These are phyloP conservation scores for Coprinellus aureogranulatus DNA, from an alignment of 768 basidiomycete genomes.

Conservation along the genomic window DNA sequence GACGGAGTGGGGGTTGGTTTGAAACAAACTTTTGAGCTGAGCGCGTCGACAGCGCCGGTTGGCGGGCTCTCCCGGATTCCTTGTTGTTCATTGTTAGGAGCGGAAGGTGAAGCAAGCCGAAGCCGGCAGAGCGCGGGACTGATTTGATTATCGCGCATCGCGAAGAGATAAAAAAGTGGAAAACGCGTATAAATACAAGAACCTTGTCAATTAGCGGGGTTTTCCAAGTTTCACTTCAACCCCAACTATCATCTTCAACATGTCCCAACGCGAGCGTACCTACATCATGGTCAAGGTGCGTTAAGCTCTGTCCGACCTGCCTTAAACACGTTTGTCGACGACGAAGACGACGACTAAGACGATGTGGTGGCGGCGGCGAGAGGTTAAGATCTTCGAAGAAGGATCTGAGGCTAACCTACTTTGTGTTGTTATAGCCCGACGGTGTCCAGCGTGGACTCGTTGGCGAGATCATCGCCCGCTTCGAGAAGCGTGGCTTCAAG, in stretches of 20 bases:
- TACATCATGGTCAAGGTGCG: conserved; percentile 99
- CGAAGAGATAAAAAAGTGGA: conserved; percentile 35
- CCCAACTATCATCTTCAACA: conserved; percentile 36
- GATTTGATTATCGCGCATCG: conserved; percentile 25
- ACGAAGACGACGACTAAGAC: too few relatives aligned
- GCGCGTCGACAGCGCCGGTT: conserved; percentile 5
- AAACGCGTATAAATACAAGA: conserved; percentile 18
- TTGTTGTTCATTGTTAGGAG: conserved; percentile 39
- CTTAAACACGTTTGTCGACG: conserved; percentile 18
- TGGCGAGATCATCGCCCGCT: conserved; percentile 92
- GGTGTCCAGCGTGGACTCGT: conserved; percentile 96
- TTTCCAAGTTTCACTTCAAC: too few relatives aligned
- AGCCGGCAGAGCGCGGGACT: conserved; percentile 24
- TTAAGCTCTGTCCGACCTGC: background rate
- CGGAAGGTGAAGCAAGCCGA: too few relatives aligned
- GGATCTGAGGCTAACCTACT: too few relatives aligned
- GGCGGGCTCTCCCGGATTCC: conserved; percentile 38
- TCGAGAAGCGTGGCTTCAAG: conserved; percentile 99
- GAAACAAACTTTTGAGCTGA: conserved; percentile 11
- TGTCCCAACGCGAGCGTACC: conserved; percentile 83
- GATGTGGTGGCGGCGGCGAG: too few relatives aligned
- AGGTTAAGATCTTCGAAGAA: too few relatives aligned
- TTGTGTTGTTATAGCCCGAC: conserved; percentile 70
- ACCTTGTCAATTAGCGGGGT: too few relatives aligned
- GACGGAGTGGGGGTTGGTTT: too few relatives aligned